Base-by-base conservation (phyloP, 176 grass and related monocot genomes). In the Eleusine indica region DNA sequence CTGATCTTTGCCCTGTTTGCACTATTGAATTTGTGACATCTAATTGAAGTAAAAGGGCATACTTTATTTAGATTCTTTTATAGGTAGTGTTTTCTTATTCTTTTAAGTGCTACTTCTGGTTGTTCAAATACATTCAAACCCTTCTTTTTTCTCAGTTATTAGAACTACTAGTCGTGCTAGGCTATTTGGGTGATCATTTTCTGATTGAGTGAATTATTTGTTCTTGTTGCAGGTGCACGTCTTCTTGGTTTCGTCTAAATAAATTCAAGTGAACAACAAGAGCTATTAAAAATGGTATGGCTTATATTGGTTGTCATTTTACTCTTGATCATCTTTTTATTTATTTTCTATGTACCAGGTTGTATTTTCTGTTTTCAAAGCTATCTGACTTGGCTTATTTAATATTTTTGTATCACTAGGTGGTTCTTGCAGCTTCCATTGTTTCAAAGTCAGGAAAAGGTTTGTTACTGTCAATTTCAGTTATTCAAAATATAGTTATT, bases 381-480 rank as follows among this genome's bases (percentile, higher is more conserved):
- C 22, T 64, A 71, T 28, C 60, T 63, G 19, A 13, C 19, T 51
- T 75, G 21, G 38, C 41, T 86, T 60, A 78, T 86, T 47, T 0
- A 9, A 0, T 29, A 57, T 75, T 73, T 37, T 12, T 89, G 38
- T 61, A 5, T 9, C 7, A 16, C 4, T 78, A 96, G 94, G 94
- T 96, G 86, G 94, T 96, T 85, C 88, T 96, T 80, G 91, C 94
- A 87, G 88, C 94, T 73, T 93, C 94, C 18, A 85, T 93, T 56
- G 75, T 90, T 77, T 87, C 88, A n/a, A 93, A 96, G 71, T 93
- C 94, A 0, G 90, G 94, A 68, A 96, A 96, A 96, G 94, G 94
- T 93, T 29, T 52, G 51, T 9, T 80, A 49, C 37, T 66, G 76
- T 72, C 49, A 62, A 42, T 73, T 57, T 72, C 37, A 78, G 25